Evolutionary conservation across 2,329 filamentous ascomycete species (phyloP), one percentile per base, ranked within the genome.

Genomic region (Trichoderma simmonsii): DNA sequence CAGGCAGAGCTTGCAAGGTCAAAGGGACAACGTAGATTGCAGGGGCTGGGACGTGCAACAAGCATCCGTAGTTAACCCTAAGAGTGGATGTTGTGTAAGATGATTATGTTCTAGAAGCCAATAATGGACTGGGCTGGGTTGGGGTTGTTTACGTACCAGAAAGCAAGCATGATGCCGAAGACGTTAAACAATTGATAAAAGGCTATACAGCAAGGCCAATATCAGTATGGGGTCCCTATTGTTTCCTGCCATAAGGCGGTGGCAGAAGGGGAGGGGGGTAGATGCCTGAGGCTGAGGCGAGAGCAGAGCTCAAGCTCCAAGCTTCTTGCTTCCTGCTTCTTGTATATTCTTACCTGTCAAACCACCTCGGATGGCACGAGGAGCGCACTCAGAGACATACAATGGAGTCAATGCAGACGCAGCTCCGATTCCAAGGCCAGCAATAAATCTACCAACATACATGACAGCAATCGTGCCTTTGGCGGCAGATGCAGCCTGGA

Each of bases 1-100:
- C 90, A 0, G 91, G 91, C 4, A 92, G 82, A 67, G 85, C 86
- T 79, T 93, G 91, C 72, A 92, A 84, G 11, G 87, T 85, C 4
- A 93, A 83, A 0, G 91, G 91, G 1, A 92, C 83, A 48, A 90
- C 83, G 77, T 86, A 92, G 59, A 85, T 83, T 6, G 86, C 83
- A 3, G 84, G 81, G 32, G 87, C 80, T 11, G 77, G 73, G 54
- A 86, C 79, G 73, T 86, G 82, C n/a, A 85, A 81, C 36, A 85
- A 78, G 60, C 82, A 82, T 32, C 85, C 87, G 72, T 87, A 89
- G 79, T 87, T 89, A 79, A 87, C 82, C 86, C 86, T 89, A 71
- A 60, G 18, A 60, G 43, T 59, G 18, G 12, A 24, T 43, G 30
- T 24, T 73, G 80, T 86, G 34, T 77, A 63, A 78, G 73, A 28